phyloP scores from a whole-genome alignment of 2,329 filamentous ascomycete species.

The Beauveria caledonica region DNA sequence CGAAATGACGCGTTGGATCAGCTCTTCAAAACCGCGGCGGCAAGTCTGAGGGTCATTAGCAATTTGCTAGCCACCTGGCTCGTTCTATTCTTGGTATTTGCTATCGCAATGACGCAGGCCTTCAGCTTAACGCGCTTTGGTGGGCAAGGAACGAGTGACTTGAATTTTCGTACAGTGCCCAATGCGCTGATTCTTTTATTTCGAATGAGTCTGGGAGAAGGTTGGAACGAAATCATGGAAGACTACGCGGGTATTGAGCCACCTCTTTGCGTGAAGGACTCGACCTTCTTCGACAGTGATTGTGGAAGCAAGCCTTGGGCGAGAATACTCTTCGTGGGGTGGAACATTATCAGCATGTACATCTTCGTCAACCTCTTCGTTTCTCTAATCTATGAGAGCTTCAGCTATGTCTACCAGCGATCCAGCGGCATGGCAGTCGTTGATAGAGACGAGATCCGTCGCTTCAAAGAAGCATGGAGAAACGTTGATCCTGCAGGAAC shows the following conservation, averaged over 20 bases:
- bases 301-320: slow-evolving; percentile 90
- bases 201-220: slow-evolving; percentile 86
- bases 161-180: slow-evolving; percentile 90
- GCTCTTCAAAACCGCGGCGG: slow-evolving; percentile 95
- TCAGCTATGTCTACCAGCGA: slow-evolving; percentile 97
- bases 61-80: slow-evolving; percentile 96
- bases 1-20: slow-evolving; percentile 96
- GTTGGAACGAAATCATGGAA: slow-evolving; percentile 96
- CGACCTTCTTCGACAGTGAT: slow-evolving; percentile 76
- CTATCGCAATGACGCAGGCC: slow-evolving; percentile 90
- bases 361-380: slow-evolving; percentile 98
- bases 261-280: slow-evolving; percentile 68
- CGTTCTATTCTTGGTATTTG: slow-evolving; percentile 90
- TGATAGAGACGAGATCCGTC: slow-evolving; percentile 85
- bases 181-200: slow-evolving; percentile 92
- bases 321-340: slow-evolving; percentile 79
- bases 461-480: slow-evolving; percentile 98
- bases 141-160: slow-evolving; percentile 59
- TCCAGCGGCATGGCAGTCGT: slow-evolving; percentile 88
- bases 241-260: slow-evolving; percentile 76
- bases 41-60: slow-evolving; percentile 80
- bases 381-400: slow-evolving; percentile 97
- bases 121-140: slow-evolving; percentile 93
- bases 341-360: slow-evolving; percentile 99
- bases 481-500: slow-evolving; percentile 87